Evolutionary conservation across 2,329 filamentous ascomycete genomes (phyloP), one percentile per base, ranked within the genome.

Genomic region (Sclerotinia trifoliorum): DNA sequence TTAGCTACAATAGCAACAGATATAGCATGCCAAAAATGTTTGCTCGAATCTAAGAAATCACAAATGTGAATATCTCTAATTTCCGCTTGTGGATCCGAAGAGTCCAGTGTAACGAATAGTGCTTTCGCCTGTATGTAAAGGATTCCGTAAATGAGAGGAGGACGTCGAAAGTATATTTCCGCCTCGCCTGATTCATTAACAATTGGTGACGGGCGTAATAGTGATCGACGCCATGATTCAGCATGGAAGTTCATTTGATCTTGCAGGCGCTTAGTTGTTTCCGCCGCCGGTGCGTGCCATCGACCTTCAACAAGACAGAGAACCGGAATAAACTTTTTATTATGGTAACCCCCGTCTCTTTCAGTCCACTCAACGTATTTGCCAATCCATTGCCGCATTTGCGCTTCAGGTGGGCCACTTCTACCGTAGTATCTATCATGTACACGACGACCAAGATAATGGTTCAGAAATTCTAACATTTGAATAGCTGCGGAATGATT

Each of bases 1-100:
- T 74, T 74, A 42, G 75, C 68, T 29, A 77, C 65, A 44, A 77
- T 76, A 26, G 77, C 75, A 66, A 79, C 70, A 13, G 75, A 76
- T 61, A 79, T 70, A 10, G 74, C 77, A 68, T 78, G 77, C 78
- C 78, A 79, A 17, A 78, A 77, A 68, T 75, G 75, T 69, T 72
- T 74, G n/a, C 67, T 54, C 24, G 71, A 69, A 2, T 76, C 71
- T 1, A 67, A 70, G 32, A 78, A 76, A 60, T 78, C 74, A 55
- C 78, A 75, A 35, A 75, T 60, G 2, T 66, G 65, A n/a, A 79
- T 69, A 35, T 74, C 73, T 44, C 70, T 73, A 5, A 75, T 58
- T 32, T 66, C 70, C n/a, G 73, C 71, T 19, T 75, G 66, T 2
- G 69, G 69, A 32, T 77, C 69, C 3, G 74, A 70, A 10, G 76